phyloP scores from a whole-genome alignment of 805 yeast species.

The Sugiyamaella boreocaroliniensis region DNA sequence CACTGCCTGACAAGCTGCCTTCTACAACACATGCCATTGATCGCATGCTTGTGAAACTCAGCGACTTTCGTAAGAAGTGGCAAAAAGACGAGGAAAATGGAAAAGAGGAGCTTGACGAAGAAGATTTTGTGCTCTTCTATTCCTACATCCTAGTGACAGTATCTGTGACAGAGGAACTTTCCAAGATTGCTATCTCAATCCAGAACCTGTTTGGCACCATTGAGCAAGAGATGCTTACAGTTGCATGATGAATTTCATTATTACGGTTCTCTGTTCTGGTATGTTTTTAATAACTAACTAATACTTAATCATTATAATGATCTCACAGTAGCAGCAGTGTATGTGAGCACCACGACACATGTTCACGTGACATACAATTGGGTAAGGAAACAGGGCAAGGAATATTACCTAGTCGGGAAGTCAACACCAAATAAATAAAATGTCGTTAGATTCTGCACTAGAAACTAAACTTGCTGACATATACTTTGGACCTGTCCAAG shows the following conservation, averaged over 20 bases:
- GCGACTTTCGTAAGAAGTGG: constrained; percentile 44
- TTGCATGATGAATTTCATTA: background rate
- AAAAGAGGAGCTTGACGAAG: constrained; percentile 39
- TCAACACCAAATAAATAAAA: background rate
- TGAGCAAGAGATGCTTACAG: constrained; percentile 43
- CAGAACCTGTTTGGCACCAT: constrained; percentile 60
- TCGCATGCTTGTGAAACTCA: constrained; percentile 57
- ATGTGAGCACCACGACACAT: too few species aligned
- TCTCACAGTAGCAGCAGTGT: too few species aligned
- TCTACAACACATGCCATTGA: constrained; percentile 70
- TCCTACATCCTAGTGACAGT: constrained; percentile 68
- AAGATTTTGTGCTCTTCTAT: constrained; percentile 71
- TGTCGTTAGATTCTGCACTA: background rate
- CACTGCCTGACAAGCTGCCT: constrained; percentile 71
- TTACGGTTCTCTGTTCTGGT: too few species aligned
- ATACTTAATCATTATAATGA: too few species aligned
- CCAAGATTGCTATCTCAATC: constrained; percentile 47
- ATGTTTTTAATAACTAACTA: too few species aligned
- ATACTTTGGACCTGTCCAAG: background rate
- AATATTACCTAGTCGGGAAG: background rate
- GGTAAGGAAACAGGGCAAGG: too few species aligned
- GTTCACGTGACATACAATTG: too few species aligned
- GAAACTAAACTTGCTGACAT: background rate
- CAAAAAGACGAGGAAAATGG: constrained; percentile 26
- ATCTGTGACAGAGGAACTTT: constrained; percentile 58